phyloP scores from a whole-genome alignment of 2,329 filamentous ascomycete species.

The Rutstroemia sp. region DNA sequence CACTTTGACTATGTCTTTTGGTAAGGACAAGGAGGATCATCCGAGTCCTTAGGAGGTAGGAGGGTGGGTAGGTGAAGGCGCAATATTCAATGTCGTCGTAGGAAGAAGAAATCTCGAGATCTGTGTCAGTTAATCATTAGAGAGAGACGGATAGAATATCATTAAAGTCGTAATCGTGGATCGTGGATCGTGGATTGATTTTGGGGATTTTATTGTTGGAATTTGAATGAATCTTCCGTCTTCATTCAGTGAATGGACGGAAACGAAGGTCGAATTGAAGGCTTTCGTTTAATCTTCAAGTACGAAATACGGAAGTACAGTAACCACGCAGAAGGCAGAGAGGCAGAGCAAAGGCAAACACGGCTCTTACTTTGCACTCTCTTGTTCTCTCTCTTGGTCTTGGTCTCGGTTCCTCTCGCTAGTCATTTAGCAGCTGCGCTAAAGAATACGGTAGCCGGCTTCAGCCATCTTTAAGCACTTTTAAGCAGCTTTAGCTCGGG shows the following conservation, averaged over 20 bases:
- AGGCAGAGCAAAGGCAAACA: no score
- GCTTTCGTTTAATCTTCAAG: no score
- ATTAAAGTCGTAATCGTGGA: slow-evolving; percentile 11
- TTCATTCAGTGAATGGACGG: not conserved
- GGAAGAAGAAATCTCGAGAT: not conserved
- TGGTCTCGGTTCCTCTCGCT: not conserved
- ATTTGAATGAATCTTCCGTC: not conserved
- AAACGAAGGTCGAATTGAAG: no score
- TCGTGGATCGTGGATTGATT: slow-evolving; percentile 3
- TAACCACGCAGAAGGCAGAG: no score
- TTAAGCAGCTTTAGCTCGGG: no score
- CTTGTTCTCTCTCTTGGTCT: not conserved
- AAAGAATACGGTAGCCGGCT: not conserved
- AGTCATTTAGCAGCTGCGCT: not conserved
- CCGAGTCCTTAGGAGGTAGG: slow-evolving; percentile 13
- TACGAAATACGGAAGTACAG: no score
- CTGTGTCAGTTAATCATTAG: not conserved
- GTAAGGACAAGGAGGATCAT: slow-evolving; percentile 29
- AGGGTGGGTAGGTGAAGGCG: not conserved
- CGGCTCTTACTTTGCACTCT: not conserved
- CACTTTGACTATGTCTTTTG: slow-evolving; percentile 27
- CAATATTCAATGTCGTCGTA: not conserved
- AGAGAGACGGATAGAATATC: not conserved
- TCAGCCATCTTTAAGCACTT: no score
- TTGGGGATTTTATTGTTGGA: not conserved